A percentile compares a stretch with the other conserved stretches of the same genome.
Evolutionary conservation across 805 yeast genomes (phyloP).

Genomic region (Sugiyamaella smithiae): DNA sequence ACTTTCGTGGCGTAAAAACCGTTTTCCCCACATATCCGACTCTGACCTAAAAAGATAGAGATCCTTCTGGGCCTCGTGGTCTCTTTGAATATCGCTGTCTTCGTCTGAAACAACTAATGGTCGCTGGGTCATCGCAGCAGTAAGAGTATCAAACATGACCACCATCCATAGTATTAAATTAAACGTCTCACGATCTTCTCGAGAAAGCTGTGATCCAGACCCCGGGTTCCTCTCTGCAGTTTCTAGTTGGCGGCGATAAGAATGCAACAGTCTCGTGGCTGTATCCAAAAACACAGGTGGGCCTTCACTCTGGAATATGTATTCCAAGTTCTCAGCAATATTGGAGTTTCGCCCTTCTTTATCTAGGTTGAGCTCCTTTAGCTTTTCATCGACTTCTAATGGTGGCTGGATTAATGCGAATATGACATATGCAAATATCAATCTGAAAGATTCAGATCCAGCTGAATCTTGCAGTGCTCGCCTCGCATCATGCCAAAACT

Average conservation of each 20-base stretch:
- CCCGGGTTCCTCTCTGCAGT: background rate
- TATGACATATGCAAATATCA: slow-evolving; percentile 3
- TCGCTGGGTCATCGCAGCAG: slow-evolving; percentile 6
- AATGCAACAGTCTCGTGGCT: background rate
- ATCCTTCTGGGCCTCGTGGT: background rate
- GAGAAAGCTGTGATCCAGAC: background rate
- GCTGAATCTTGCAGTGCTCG: slow-evolving; percentile 2
- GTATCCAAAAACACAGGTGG: slow-evolving; percentile 3
- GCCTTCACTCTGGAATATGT: slow-evolving; percentile 1
- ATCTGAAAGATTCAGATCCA: background rate
- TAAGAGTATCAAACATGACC: slow-evolving; percentile 4
- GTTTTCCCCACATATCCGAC: background rate
- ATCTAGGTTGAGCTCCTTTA: background rate
- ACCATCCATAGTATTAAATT: slow-evolving; percentile 2
- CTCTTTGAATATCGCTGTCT: slow-evolving; percentile 3
- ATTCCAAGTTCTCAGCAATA: background rate
- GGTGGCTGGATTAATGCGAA: slow-evolving; percentile 4
- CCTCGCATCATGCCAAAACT: slow-evolving; percentile 3
- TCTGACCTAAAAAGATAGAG: background rate
- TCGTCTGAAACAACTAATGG: slow-evolving; percentile 4
- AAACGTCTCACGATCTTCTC: slow-evolving; percentile 1
- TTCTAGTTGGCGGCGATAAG: slow-evolving; percentile 1
- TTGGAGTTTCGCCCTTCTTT: background rate
- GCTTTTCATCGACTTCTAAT: background rate
- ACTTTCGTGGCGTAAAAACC: slow-evolving; percentile 1